Conservation (phyloP, 169 alveolate genomes). For the Besnoitia besnoiti region DNA sequence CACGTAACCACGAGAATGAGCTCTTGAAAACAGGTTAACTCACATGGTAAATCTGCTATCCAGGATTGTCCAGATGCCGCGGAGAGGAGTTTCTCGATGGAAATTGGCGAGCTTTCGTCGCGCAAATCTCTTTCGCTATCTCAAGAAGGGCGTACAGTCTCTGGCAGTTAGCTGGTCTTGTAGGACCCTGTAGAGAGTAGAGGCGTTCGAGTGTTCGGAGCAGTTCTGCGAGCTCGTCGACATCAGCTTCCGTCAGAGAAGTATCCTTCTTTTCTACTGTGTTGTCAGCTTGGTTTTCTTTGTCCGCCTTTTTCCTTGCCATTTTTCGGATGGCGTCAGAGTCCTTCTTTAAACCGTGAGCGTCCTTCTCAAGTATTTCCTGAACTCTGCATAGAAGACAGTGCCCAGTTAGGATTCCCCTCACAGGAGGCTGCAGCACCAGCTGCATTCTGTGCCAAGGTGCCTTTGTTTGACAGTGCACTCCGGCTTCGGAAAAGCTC, state of each 20-base stretch:
- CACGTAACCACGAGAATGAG: too few relatives aligned
- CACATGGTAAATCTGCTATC: neutral
- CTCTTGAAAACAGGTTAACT: neutral
- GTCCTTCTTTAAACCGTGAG: neutral
- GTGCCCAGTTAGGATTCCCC: too few relatives aligned
- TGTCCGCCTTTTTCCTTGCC: neutral
- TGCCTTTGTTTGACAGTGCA: too few relatives aligned
- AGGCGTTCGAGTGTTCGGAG: neutral
- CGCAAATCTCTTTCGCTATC: neutral
- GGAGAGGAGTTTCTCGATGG: conserved; percentile 17
- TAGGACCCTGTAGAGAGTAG: neutral
- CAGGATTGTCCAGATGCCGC: neutral
- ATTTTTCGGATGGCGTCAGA: neutral
- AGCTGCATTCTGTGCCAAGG: too few relatives aligned
- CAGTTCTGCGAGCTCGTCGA: neutral
- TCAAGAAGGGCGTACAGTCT: neutral
- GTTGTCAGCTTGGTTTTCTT: neutral
- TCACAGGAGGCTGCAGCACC: too few relatives aligned
- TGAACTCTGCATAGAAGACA: conserved; percentile 28
- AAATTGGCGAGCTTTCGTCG: neutral
- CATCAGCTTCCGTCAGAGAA: neutral
- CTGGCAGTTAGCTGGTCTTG: neutral
- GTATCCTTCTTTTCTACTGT: neutral
- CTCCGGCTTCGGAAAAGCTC: too few relatives aligned
- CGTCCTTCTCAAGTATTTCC: neutral